Conservation (phyloP, 805 yeast species). For the Lipomyces anomalus region DNA sequence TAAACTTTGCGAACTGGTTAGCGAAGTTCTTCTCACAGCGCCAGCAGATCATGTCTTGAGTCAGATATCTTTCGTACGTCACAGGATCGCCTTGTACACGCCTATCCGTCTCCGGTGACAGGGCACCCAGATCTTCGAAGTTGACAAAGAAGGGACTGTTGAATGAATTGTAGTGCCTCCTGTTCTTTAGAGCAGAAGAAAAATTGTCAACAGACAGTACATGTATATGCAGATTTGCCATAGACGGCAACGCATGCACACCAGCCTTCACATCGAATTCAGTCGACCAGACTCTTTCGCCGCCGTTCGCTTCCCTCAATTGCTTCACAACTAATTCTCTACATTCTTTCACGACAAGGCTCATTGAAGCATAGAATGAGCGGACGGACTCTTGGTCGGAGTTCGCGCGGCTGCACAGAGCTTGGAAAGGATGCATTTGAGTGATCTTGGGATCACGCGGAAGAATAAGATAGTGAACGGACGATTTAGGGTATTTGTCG, state of each 20-base stretch:
- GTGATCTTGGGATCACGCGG: constrained; percentile 47
- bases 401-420: too few relatives aligned
- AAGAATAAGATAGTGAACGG: constrained; percentile 53
- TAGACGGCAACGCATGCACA: constrained; percentile 64
- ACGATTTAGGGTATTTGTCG: constrained; percentile 61
- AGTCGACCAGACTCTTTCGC: too few relatives aligned
- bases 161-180: constrained; percentile 67
- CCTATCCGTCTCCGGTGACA: constrained; percentile 11
- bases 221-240: constrained; percentile 67
- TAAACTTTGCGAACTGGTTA: constrained; percentile 41
- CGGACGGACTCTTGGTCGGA: too few relatives aligned
- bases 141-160: constrained; percentile 58
- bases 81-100: constrained; percentile 38
- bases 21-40: constrained; percentile 40
- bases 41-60: constrained; percentile 38
- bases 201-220: constrained; percentile 60
- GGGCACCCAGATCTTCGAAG: constrained; percentile 45
- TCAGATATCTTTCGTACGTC: constrained; percentile 41
- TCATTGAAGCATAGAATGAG: constrained; percentile 31
- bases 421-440: constrained; percentile 47
- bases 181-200: constrained; percentile 51
- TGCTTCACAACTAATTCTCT: constrained; percentile 30
- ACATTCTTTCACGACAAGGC: constrained; percentile 38
- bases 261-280: constrained; percentile 52
- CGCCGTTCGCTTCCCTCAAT: too few relatives aligned